A percentile compares a stretch with the other conserved stretches of the same genome.
Evolutionary conservation across 768 basidiomycete species (phyloP).

Genomic region (Termitomyces sp.): DNA sequence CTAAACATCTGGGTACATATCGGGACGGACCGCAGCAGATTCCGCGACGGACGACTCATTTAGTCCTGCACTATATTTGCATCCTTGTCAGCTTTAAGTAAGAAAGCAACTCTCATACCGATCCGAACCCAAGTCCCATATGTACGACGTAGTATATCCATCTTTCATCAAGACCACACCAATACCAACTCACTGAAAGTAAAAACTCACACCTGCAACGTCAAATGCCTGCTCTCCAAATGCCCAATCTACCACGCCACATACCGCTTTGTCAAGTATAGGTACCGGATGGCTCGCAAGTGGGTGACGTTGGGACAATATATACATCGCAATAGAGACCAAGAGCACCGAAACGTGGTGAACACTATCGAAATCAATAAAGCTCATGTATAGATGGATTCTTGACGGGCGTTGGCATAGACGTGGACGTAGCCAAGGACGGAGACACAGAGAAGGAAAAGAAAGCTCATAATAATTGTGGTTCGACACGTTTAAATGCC

Average conservation of each 20-base stretch:
- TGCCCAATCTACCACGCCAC: background rate
- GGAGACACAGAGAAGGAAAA: background rate
- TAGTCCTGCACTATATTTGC: conserved; percentile 21
- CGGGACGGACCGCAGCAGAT: conserved; percentile 17
- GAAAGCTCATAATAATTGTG: background rate
- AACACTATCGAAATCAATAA: background rate
- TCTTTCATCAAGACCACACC: background rate
- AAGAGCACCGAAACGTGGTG: background rate
- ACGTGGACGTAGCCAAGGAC: conserved; percentile 3
- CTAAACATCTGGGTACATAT: conserved; percentile 23
- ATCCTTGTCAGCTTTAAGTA: background rate
- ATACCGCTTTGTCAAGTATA: conserved; percentile 1
- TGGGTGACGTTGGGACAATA: conserved; percentile 9
- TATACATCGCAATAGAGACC: conserved; percentile 5
- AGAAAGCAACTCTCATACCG: conserved; percentile 15
- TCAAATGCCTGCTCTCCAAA: background rate
- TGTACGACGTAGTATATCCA: conserved; percentile 17
- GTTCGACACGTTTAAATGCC: background rate
- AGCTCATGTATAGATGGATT: background rate
- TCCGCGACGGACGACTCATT: conserved; percentile 29
- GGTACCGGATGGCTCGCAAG: conserved; percentile 8
- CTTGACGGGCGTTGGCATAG: background rate
- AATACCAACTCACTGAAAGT: background rate
- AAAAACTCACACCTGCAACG: background rate
- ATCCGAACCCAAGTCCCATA: conserved; percentile 29